phyloP scores from a whole-genome alignment of 108 stramenopile species.

The Skeletonema grethae region DNA sequence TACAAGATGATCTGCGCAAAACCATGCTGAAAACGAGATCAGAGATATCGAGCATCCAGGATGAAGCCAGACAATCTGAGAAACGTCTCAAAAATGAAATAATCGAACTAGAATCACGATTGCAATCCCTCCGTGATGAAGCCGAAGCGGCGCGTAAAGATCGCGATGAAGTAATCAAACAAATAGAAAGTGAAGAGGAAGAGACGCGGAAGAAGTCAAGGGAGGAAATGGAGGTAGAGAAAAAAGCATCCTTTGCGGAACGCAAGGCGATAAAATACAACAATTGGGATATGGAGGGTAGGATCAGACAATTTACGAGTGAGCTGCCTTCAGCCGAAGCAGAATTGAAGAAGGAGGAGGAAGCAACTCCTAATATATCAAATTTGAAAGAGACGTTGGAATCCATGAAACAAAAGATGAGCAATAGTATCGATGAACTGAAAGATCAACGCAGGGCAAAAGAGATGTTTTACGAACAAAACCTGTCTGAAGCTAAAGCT shows the following conservation, averaged over 20 bases:
- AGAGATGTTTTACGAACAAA: slow-evolving; percentile 32
- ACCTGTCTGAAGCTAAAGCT: slow-evolving; percentile 6
- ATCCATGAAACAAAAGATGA: slow-evolving; percentile 6
- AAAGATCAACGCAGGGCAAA: slow-evolving; percentile 27
- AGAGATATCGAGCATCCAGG: slow-evolving; percentile 20
- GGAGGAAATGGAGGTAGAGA: slow-evolving; percentile 17
- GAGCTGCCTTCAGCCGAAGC: background rate
- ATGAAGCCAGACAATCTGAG: slow-evolving; percentile 26
- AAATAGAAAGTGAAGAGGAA: slow-evolving; percentile 23
- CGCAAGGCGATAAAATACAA: slow-evolving; percentile 16
- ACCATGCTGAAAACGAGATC: slow-evolving; percentile 20
- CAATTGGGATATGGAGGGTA: slow-evolving; percentile 28
- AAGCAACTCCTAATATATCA: slow-evolving; percentile 15
- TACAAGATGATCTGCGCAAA: slow-evolving; percentile 32
- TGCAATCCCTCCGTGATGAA: slow-evolving; percentile 20
- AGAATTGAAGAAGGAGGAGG: slow-evolving; percentile 5
- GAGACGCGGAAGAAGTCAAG: slow-evolving; percentile 8
- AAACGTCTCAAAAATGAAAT: slow-evolving; percentile 25
- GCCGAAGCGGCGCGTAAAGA: background rate
- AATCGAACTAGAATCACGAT: slow-evolving; percentile 28
- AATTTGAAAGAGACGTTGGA: slow-evolving; percentile 5
- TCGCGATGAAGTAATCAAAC: slow-evolving; percentile 1
- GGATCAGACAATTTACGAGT: slow-evolving; percentile 14
- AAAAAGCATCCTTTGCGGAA: background rate
- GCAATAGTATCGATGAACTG: slow-evolving; percentile 17